Evolutionary conservation across 805 yeast species (phyloP), one percentile per base, ranked within the genome.

Genomic region (Myxozyma melibiosi): DNA sequence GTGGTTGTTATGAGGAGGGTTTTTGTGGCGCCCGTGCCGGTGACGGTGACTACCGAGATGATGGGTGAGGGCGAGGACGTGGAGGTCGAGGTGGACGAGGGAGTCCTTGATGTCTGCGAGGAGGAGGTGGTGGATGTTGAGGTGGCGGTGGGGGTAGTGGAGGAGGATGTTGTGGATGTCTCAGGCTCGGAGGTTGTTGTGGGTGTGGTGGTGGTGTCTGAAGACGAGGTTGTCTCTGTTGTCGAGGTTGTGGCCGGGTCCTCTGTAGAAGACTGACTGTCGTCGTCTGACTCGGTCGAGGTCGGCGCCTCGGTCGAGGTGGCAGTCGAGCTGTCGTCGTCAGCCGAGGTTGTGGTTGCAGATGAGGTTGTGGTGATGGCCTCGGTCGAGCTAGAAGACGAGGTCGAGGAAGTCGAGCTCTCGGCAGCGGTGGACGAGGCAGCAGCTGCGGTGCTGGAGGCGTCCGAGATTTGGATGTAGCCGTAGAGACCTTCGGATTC

Each of bases 401-500:
- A 51, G 5, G 62, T 61, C 1, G 68, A 56, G 11, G 45, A 25
- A 4, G 25, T 7, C n/a, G n/a, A n/a, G n/a, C n/a, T n/a, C n/a
- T n/a, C n/a, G n/a, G n/a, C n/a, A n/a, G n/a, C n/a, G n/a, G n/a
- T n/a, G n/a, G n/a, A n/a, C n/a, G n/a, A 27, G 2, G 67, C 55
- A 0, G 64, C 66, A 4, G 33, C 25, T 3, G 43, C 53, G 2
- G 77, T 72, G 4, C 72, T 68, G 38, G 68, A 64, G 4, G 77
- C 73, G 31, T 66, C 65, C 1, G 67, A 69, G 4, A 82, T 55
- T 43, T 76, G 72, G 5, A 82, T 73, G 67, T 84, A 84, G 1
- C 84, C 88, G 65, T 67, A 84, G n/a, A 74, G 72, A 0, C 80
- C 81, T 38, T 73, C 57, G 2, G 68, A 68, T 2, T 72, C 35